Conservation (phyloP, 2,329 filamentous ascomycete species). For the Ascochyta rabiei region DNA sequence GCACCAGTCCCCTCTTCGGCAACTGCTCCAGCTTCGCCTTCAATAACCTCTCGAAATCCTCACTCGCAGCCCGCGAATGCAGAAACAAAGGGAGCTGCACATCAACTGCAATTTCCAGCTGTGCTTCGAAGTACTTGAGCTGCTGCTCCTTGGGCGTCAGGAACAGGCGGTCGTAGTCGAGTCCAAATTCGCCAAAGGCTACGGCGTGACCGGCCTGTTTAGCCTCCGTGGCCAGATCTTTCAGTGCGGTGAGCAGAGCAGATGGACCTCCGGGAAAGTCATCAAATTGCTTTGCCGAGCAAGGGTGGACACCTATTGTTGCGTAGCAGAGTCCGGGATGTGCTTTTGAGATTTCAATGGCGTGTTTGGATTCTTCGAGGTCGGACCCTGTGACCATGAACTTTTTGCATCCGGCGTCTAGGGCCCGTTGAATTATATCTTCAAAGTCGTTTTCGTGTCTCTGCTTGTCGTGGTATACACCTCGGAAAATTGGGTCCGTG, state of each 20-base stretch:
- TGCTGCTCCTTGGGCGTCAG: conserved; percentile 81
- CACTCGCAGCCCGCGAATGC: conserved; percentile 84
- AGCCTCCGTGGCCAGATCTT: conserved; percentile 65
- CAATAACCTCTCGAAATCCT: conserved; percentile 64
- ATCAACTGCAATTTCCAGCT: conserved; percentile 77
- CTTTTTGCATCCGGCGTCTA: conserved; percentile 80
- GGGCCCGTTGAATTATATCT: conserved; percentile 78
- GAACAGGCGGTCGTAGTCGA: conserved; percentile 93
- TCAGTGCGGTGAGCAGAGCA: conserved; percentile 64
- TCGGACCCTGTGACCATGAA: conserved; percentile 94
- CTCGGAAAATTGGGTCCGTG: conserved; percentile 87
- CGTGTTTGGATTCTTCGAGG: conserved; percentile 75
- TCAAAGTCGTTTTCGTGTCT: conserved; percentile 74
- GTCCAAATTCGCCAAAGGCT: conserved; percentile 92
- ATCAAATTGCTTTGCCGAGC: conserved; percentile 80
- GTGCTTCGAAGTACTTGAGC: conserved; percentile 81
- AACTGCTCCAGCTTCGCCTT: conserved; percentile 67
- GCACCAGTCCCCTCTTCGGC: conserved; percentile 81
- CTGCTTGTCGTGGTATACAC: conserved; percentile 80
- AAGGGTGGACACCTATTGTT: conserved; percentile 94
- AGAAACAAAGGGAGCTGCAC: conserved; percentile 87
- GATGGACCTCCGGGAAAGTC: conserved; percentile 63
- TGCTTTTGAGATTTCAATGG: conserved; percentile 73
- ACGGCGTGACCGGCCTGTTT: conserved; percentile 66
- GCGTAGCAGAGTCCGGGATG: conserved; percentile 83